Percentiles rank a stretch among this genome's conserved stretches.
These are phyloP conservation scores for Chaetoceros tenuissimus DNA, from an alignment of 108 stramenopile species.

Conservation along the genomic window DNA sequence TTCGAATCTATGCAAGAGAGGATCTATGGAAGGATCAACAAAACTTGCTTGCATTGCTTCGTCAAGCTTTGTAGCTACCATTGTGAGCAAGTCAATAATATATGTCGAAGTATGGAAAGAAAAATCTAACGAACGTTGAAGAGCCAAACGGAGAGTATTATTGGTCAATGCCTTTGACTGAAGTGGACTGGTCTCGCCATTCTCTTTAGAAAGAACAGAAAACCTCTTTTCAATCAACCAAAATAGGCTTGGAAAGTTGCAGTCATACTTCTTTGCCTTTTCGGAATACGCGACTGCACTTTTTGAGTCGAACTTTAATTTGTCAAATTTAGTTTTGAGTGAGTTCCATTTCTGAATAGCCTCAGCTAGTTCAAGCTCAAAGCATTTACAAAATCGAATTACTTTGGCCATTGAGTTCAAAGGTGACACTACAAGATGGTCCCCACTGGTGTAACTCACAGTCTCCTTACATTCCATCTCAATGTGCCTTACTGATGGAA, in stretches of 20 bases:
- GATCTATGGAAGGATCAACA: too few relatives aligned
- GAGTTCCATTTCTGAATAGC: too few relatives aligned
- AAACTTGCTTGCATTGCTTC: too few relatives aligned
- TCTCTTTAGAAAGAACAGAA: too few relatives aligned
- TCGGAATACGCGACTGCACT: too few relatives aligned
- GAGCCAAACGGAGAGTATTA: background rate
- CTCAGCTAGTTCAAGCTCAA: background rate
- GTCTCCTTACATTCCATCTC: background rate
- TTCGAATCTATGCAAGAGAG: too few relatives aligned
- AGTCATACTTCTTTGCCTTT: too few relatives aligned
- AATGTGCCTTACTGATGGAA: background rate
- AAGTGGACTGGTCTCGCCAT: background rate
- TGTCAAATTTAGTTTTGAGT: too few relatives aligned
- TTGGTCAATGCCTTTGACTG: background rate
- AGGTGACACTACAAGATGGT: conserved; percentile 1
- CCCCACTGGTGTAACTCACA: background rate
- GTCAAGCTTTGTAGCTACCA: background rate
- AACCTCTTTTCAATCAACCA: too few relatives aligned
- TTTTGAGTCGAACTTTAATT: too few relatives aligned
- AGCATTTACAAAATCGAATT: background rate
- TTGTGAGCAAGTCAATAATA: background rate
- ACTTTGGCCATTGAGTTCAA: background rate
- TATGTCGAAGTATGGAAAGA: background rate
- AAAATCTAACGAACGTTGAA: background rate
- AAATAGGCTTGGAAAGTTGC: too few relatives aligned